Conservation (phyloP, 2,329 filamentous ascomycete species). For the Phyllosticta paracitricarpa region DNA sequence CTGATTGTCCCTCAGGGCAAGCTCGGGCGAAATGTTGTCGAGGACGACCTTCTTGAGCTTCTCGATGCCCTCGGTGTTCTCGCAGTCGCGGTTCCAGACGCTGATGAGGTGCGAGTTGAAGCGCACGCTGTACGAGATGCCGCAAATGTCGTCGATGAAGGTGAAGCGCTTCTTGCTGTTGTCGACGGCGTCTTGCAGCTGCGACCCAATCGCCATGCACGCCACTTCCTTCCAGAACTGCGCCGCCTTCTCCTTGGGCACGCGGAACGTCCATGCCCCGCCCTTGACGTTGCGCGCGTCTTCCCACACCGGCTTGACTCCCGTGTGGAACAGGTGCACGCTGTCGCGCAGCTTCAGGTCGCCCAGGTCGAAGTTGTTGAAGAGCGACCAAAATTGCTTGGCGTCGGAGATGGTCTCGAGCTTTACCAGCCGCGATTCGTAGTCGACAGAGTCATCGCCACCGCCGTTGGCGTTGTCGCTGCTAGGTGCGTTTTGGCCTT, state of each 20-base stretch:
- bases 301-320: conserved; percentile 75
- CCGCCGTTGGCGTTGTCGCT: conserved; percentile 16
- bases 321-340: conserved; percentile 71
- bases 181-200: conserved; percentile 63
- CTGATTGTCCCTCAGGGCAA: conserved; percentile 56
- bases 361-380: conserved; percentile 65
- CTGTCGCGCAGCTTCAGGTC: conserved; percentile 57
- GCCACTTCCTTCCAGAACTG: conserved; percentile 76
- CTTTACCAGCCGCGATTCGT: conserved; percentile 38
- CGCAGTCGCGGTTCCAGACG: conserved; percentile 85
- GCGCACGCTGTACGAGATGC: conserved; percentile 75
- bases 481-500: conserved; percentile 19
- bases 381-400: conserved; percentile 40
- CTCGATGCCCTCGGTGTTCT: conserved; percentile 69
- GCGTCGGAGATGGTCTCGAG: conserved; percentile 37
- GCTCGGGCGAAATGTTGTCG: conserved; percentile 59
- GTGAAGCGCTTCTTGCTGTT: conserved; percentile 35
- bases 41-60: conserved; percentile 63
- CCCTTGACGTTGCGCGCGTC: conserved; percentile 79
- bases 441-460: conserved; percentile 16
- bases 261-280: conserved; percentile 86
- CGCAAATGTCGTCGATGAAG: conserved; percentile 72
- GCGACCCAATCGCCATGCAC: conserved; percentile 73
- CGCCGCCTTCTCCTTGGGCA: conserved; percentile 59
- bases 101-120: conserved; percentile 84